Evolutionary conservation across 2,329 filamentous ascomycete genomes (phyloP), one percentile per base, ranked within the genome.

Genomic region (Scedosporium aurantiacum): DNA sequence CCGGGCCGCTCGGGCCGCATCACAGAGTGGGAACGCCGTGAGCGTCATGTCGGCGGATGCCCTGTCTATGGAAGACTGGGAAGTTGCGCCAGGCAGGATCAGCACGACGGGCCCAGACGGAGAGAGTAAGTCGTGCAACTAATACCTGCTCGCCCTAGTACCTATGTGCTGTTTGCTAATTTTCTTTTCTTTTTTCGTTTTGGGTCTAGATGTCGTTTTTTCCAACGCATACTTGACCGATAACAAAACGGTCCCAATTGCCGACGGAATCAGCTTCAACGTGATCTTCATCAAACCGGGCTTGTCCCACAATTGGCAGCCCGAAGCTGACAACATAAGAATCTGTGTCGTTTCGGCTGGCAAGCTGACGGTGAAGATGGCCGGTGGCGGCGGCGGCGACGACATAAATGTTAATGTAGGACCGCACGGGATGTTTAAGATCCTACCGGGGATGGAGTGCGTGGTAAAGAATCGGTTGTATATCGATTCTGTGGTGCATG

Each of bases 391-490:
- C 12, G 8, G 23, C 12, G 52, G n/a, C n/a, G 43, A 66, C 1
- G 70, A 68, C 2, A 65, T 71, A n/a, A 67, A 71, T 4, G 76
- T 80, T 47, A 64, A 67, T 0, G 66, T 81, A 2, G 79, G 79
- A 0, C 70, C 72, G 1, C 72, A 77, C 59, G 77, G 79, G 27
- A 69, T 77, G 65, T 78, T 81, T 63, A 70, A 72, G 57, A 70
- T 82, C 43, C 70, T 67, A 23, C 72, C 76, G 0, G 75, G 75
- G 0, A 69, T 68, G 58, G 60, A 61, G 1, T 78, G 75, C 64
- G 69, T 67, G 18, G 72, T 75, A 4, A 68, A 73, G 62, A 82
- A 82, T 63, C 68, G 70, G 37, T 66, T 76, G 0, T 81, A 82
- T 62, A 50, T 73, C 2, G 76, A 80, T 61, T 73, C 76, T 0